A percentile compares a stretch with the other conserved stretches of the same genome.
phyloP scores from a whole-genome alignment of 2,329 filamentous ascomycete genomes.

The Tolypocladium paradoxum region DNA sequence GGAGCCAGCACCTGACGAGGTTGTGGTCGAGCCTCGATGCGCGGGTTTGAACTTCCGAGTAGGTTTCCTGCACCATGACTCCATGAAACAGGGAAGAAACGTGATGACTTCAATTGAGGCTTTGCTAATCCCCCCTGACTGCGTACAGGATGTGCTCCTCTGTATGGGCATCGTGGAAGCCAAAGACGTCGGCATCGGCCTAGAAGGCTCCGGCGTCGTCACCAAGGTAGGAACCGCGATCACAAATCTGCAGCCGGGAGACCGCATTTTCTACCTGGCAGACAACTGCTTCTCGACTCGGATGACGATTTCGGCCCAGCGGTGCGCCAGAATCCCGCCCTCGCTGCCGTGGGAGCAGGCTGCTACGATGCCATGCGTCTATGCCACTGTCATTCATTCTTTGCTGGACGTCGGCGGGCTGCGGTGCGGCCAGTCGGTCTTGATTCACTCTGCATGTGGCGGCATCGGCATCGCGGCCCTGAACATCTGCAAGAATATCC shows the following conservation, averaged over 20 bases:
- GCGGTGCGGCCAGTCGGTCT: conserved; percentile 9
- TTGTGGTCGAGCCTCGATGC: no score
- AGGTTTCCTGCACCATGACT: no score
- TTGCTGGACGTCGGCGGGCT: conserved; percentile 4
- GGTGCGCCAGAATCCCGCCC: conserved; percentile 20
- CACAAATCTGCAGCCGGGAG: conserved; percentile 16
- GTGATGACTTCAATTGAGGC: no score
- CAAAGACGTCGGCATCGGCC: no score
- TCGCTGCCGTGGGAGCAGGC: conserved; percentile 20
- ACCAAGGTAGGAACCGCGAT: no score
- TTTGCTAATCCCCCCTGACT: no score
- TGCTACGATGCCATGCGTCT: conserved; percentile 21
- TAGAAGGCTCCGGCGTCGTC: no score
- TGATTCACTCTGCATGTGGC: conserved; percentile 20
- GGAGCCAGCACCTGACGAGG: no score
- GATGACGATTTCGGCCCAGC: conserved; percentile 9
- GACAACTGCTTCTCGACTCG: conserved; percentile 14
- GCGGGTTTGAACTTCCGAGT: no score
- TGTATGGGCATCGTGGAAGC: no score
- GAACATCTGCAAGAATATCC: conserved; percentile 9
- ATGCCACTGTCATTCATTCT: conserved; percentile 16
- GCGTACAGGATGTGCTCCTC: no score
- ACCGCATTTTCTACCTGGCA: conserved; percentile 16
- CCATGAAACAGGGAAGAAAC: no score
- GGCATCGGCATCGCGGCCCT: conserved; percentile 20